Evolutionary conservation across 805 yeast genomes (phyloP).

Genomic region (Metschnikowia henanensis): DNA sequence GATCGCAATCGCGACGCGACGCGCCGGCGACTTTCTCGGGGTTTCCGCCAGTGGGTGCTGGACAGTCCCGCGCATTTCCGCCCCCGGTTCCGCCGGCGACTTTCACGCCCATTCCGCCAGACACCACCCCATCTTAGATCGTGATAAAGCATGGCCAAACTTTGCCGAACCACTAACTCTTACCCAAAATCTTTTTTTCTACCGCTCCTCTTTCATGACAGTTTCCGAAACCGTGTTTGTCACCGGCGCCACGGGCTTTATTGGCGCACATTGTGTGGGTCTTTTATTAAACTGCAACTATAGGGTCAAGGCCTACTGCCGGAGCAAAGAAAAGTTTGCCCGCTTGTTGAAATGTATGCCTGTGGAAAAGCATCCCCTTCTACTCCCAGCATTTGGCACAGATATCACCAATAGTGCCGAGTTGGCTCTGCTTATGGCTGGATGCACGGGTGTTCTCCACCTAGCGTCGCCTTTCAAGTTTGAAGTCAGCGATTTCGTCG

Average conservation of each 20-base stretch:
- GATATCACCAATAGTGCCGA: slow-evolving; percentile 4
- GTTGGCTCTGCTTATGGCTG: slow-evolving; percentile 1
- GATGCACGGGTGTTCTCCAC: slow-evolving; percentile 34
- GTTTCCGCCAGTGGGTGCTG: no score
- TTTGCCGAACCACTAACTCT: no score
- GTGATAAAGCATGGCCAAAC: no score
- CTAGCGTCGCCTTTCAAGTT: slow-evolving; percentile 59
- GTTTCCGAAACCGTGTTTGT: slow-evolving; percentile 5
- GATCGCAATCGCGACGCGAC: no score
- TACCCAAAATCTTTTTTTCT: background rate
- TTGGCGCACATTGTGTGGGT: slow-evolving; percentile 10
- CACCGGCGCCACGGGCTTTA: slow-evolving; percentile 12
- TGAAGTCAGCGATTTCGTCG: slow-evolving; percentile 44
- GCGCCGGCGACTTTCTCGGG: no score
- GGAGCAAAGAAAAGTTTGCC: slow-evolving; percentile 3
- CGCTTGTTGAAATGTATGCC: slow-evolving; percentile 2
- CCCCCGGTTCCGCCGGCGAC: no score
- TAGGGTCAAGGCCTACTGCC: slow-evolving; percentile 6
- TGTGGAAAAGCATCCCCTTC: background rate
- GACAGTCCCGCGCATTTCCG: no score
- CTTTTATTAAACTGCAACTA: slow-evolving; percentile 6
- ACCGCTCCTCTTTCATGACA: background rate
- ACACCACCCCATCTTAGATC: no score
- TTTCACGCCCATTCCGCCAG: no score
- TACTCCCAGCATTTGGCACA: slow-evolving; percentile 2